These are phyloP conservation scores for Macrophomina pseudophaseolina DNA, from an alignment of 2,329 filamentous ascomycete species.

Conservation along the genomic window DNA sequence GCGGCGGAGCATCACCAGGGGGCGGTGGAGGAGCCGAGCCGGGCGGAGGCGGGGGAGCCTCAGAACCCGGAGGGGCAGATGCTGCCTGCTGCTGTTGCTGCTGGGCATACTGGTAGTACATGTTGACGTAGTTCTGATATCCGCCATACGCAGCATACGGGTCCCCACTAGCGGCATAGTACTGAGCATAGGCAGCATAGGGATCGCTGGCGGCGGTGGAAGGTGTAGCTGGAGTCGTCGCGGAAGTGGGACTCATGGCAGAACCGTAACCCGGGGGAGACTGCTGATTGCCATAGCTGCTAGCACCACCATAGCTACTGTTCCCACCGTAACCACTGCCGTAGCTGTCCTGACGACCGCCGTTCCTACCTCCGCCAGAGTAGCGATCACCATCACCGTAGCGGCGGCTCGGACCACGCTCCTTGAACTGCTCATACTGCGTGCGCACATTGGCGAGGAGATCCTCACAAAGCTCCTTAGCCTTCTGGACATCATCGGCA, in stretches of 20 bases:
- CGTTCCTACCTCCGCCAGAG: conserved; percentile 39
- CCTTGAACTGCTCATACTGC: conserved; percentile 89
- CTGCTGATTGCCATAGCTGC: conserved; percentile 42
- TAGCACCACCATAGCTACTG: conserved; percentile 33
- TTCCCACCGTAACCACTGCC: conserved; percentile 38
- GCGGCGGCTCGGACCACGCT: conserved; percentile 59
- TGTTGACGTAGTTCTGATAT: conserved; percentile 51
- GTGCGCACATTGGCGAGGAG: conserved; percentile 84
- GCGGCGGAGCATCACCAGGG: conserved; percentile 42
- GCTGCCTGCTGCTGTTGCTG: conserved; percentile 35
- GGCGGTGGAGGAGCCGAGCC: conserved; percentile 33
- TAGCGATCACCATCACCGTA: conserved; percentile 46
- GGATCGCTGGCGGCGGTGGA: conserved; percentile 63
- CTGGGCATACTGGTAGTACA: conserved; percentile 38
- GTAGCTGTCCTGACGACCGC: conserved; percentile 49
- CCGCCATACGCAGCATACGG: conserved; percentile 92
- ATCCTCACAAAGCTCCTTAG: conserved; percentile 87
- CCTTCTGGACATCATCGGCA: conserved; percentile 80
- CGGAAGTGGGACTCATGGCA: conserved; percentile 35
- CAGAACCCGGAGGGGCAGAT: conserved; percentile 35
- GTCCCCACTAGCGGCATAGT: conserved; percentile 71
- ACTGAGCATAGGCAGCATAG: conserved; percentile 80
- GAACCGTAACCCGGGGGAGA: conserved; percentile 41
- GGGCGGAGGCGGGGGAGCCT: conserved; percentile 36
- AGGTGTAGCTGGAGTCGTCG: conserved; percentile 49